phyloP scores from a whole-genome alignment of 2,329 filamentous ascomycete genomes.

The Monosporascus sp. region DNA sequence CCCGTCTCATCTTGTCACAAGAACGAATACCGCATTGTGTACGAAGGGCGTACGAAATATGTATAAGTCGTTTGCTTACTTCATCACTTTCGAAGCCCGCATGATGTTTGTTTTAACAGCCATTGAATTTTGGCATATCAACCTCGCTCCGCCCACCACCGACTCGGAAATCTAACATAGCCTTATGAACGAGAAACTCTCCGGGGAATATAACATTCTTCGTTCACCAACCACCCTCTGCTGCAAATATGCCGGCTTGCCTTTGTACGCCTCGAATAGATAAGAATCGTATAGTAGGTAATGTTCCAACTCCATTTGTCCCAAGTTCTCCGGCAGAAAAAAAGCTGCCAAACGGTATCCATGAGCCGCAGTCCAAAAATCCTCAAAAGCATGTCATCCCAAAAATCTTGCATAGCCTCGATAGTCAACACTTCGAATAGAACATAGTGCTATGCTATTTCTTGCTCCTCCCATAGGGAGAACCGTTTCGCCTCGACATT shows the following conservation, averaged over 20 bases:
- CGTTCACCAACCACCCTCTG: neutral
- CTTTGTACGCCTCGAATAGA: too few species aligned
- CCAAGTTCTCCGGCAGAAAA: slow-evolving; percentile 8
- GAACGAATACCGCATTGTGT: too few species aligned
- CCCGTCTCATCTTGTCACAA: too few species aligned
- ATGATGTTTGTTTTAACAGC: too few species aligned
- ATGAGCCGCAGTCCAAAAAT: slow-evolving; percentile 14
- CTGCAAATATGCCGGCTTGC: neutral
- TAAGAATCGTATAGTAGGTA: neutral
- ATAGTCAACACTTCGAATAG: slow-evolving; percentile 1
- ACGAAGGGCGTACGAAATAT: too few species aligned
- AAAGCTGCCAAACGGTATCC: slow-evolving; percentile 22
- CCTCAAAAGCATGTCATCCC: slow-evolving; percentile 9
- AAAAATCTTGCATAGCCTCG: slow-evolving; percentile 3
- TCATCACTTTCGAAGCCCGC: too few species aligned
- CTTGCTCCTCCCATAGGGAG: neutral
- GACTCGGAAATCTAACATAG: neutral
- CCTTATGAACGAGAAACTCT: neutral
- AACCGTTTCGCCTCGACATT: neutral
- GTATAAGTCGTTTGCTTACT: too few species aligned
- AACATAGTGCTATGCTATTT: slow-evolving; percentile 7
- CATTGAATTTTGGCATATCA: neutral
- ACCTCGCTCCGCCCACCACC: neutral
- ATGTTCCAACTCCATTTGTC: slow-evolving; percentile 18
- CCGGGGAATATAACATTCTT: neutral